Evolutionary conservation across 345 rosid genomes (phyloP).

Genomic region (Gossypium raimondii): DNA sequence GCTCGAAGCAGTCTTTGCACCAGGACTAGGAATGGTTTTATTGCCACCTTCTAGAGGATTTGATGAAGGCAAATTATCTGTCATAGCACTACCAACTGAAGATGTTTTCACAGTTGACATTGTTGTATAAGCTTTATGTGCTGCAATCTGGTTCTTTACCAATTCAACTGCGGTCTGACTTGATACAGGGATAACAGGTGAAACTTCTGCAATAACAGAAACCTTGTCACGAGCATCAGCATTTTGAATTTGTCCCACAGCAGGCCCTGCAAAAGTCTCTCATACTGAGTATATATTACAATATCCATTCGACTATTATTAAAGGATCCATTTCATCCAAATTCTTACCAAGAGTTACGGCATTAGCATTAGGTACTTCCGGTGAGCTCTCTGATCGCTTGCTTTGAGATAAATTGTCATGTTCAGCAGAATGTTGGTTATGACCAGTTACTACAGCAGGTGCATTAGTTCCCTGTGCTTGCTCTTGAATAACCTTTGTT

Average conservation of each 20-base stretch:
- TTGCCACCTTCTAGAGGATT: conserved; percentile 16
- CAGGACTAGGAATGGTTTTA: conserved; percentile 9
- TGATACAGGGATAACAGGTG: conserved; percentile 31
- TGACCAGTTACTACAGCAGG: conserved; percentile 1
- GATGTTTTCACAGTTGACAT: conserved; percentile 22
- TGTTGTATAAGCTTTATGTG: conserved; percentile 18
- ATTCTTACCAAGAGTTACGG: conserved; percentile 28
- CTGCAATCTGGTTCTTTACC: conserved; percentile 27
- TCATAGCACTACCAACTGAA: conserved; percentile 18
- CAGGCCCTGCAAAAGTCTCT: conserved; percentile 34
- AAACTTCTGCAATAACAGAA: conserved; percentile 61
- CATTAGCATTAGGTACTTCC: conserved; percentile 18
- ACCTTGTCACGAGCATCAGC: conserved; percentile 54
- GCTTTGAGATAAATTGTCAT: conserved; percentile 21
- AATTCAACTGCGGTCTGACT: conserved; percentile 28
- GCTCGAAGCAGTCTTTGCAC: conserved; percentile 17
- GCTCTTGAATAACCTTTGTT: conserved; percentile 35
- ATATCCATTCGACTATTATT: background rate
- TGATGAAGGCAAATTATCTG: conserved; percentile 20
- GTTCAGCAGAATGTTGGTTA: conserved; percentile 17
- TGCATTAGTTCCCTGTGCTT: conserved; percentile 15
- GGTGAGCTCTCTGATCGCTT: conserved; percentile 13
- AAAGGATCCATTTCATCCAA: conserved; percentile 6
- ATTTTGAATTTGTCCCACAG: conserved; percentile 41
- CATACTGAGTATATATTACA: conserved; percentile 1